These are phyloP conservation scores for Juncus inflexus DNA, from an alignment of 176 grass and related monocot species.

Conservation along the genomic window DNA sequence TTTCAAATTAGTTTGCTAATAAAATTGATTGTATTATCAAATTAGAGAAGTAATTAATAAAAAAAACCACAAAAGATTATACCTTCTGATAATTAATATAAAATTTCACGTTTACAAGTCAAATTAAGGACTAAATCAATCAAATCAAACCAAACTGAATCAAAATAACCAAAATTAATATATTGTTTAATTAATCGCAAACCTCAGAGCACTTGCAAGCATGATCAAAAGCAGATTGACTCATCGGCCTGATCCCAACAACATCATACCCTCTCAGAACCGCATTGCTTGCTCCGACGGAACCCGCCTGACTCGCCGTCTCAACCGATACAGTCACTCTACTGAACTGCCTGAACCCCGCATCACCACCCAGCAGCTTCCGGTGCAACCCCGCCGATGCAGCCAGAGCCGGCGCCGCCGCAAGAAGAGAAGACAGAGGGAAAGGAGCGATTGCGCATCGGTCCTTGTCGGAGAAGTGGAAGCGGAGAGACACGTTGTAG, in stretches of 20 bases:
- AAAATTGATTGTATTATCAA: no score
- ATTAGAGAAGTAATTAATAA: not conserved
- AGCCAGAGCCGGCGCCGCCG: conserved; percentile 36
- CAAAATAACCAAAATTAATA: not conserved
- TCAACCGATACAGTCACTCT: conserved; percentile 60
- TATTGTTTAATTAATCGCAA: not conserved
- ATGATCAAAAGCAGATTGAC: conserved; percentile 61
- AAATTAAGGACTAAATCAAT: not conserved
- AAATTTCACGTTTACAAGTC: not conserved
- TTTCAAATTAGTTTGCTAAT: no score
- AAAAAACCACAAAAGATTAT: no score
- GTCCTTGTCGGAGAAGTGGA: conserved; percentile 46
- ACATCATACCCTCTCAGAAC: conserved; percentile 63
- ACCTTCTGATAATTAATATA: not conserved
- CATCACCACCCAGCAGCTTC: conserved; percentile 23
- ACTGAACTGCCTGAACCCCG: conserved; percentile 63
- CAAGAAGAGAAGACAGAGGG: conserved; percentile 43
- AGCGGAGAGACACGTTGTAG: conserved; percentile 57
- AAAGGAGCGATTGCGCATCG: conserved; percentile 43
- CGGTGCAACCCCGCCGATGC: conserved; percentile 50
- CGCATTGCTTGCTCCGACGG: conserved; percentile 34
- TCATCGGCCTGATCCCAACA: conserved; percentile 49
- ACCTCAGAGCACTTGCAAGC: conserved; percentile 50
- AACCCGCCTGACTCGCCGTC: conserved; percentile 29
- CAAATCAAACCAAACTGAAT: not conserved